Conservation (phyloP, 2,329 filamentous ascomycete species). For the Aspergillus sp. region DNA sequence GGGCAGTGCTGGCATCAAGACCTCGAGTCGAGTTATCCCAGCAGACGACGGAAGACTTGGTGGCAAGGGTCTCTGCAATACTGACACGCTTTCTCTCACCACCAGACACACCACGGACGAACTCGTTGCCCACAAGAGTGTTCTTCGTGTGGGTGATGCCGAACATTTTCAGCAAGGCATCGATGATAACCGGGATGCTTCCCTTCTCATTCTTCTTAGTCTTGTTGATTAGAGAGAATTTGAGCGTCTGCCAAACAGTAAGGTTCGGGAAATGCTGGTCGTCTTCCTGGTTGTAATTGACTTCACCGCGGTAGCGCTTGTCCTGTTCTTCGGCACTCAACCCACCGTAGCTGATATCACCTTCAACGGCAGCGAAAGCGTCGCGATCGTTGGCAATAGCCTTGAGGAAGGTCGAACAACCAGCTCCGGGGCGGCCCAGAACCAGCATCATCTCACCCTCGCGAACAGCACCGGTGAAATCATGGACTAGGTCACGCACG, state of each 20-base stretch:
- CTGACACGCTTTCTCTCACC: slow-evolving; percentile 79
- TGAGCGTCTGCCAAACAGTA: slow-evolving; percentile 75
- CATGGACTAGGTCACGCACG: slow-evolving; percentile 59
- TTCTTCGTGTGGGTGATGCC: slow-evolving; percentile 73
- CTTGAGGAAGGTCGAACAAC: slow-evolving; percentile 76
- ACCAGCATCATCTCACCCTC: slow-evolving; percentile 73
- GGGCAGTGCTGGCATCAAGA: slow-evolving; percentile 74
- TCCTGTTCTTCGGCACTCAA: slow-evolving; percentile 67
- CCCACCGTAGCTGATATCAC: slow-evolving; percentile 70
- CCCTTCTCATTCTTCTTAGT: slow-evolving; percentile 65
- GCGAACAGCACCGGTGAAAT: slow-evolving; percentile 66
- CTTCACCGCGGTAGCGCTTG: slow-evolving; percentile 70
- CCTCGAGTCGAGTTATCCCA: slow-evolving; percentile 82
- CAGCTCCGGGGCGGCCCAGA: slow-evolving; percentile 70
- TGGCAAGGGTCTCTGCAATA: slow-evolving; percentile 74
- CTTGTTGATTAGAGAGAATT: slow-evolving; percentile 73
- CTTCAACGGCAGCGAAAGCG: slow-evolving; percentile 64
- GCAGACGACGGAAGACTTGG: slow-evolving; percentile 69
- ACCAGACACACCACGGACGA: slow-evolving; percentile 71
- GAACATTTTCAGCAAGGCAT: slow-evolving; percentile 73
- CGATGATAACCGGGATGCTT: slow-evolving; percentile 67
- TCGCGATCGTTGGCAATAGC: slow-evolving; percentile 69
- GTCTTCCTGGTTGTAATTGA: slow-evolving; percentile 76
- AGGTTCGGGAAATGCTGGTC: slow-evolving; percentile 72
- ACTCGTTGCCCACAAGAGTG: slow-evolving; percentile 74